Evolutionary conservation across 2,329 filamentous ascomycete species (phyloP).

Genomic region (Didymella lethalis): DNA sequence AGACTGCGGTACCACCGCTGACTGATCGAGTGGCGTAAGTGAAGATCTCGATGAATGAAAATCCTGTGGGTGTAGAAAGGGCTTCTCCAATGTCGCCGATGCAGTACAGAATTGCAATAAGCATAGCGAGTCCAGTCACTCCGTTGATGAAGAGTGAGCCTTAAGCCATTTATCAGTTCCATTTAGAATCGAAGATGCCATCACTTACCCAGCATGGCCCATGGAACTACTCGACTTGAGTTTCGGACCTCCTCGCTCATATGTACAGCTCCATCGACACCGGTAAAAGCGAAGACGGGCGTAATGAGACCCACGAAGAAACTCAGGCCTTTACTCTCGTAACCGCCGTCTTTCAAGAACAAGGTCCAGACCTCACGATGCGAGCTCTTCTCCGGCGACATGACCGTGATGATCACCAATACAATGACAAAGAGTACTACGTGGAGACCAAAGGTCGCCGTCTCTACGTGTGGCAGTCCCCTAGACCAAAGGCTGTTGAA

Average conservation of each 20-base stretch:
- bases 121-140: conserved; percentile 29
- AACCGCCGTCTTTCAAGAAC: conserved; percentile 56
- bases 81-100: conserved; percentile 42
- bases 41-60: conserved; percentile 56
- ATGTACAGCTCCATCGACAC: conserved; percentile 22
- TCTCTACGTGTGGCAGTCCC: conserved; percentile 39
- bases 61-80: conserved; percentile 48
- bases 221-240: conserved; percentile 30
- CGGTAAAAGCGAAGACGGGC: conserved; percentile 41
- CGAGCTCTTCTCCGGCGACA: conserved; percentile 49
- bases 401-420: conserved; percentile 57
- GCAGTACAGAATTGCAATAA: conserved; percentile 46
- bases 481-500: conserved; percentile 52
- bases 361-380: conserved; percentile 51
- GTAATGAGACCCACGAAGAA: conserved; percentile 48
- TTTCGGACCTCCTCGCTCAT: conserved; percentile 21
- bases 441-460: conserved; percentile 30
- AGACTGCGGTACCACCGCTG: conserved; percentile 56
- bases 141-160: conserved; percentile 41
- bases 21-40: conserved; percentile 20
- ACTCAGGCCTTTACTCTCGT: conserved; percentile 52
- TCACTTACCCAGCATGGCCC: conserved; percentile 22
- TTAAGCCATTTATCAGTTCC: not conserved
- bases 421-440: conserved; percentile 54
- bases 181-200: not conserved